Conservation (phyloP, 805 yeast genomes). For the Aciculoconidium aculeatum region DNA sequence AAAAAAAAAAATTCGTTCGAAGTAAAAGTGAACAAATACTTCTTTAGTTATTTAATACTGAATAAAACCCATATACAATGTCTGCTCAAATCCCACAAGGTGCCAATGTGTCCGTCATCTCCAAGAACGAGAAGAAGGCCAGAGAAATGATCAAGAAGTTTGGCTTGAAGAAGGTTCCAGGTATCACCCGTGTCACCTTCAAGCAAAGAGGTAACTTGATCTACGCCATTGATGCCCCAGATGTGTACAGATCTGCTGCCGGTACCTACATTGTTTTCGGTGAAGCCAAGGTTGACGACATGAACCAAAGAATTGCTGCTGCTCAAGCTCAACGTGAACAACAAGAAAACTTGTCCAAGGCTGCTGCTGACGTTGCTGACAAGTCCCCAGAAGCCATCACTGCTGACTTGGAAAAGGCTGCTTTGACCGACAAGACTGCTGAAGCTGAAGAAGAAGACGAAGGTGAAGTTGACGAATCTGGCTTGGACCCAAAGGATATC, state of each 20-base stretch:
- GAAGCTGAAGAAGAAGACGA: conserved; percentile 56
- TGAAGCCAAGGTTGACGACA: conserved; percentile 94
- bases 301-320: conserved; percentile 80
- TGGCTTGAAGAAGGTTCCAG: conserved; percentile 84
- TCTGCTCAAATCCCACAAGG: conserved; percentile 72
- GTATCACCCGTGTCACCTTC: conserved; percentile 92
- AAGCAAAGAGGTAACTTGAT: conserved; percentile 88
- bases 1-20: no score
- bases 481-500: conserved; percentile 76
- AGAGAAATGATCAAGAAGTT: conserved; percentile 83
- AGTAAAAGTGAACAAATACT: no score
- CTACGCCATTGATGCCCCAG: conserved; percentile 89
- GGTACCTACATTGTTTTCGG: conserved; percentile 97
- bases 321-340: conserved; percentile 73
- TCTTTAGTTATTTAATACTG: no score
- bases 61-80: conserved; percentile 25
- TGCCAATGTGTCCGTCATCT: conserved; percentile 72
- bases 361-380: conserved; percentile 40
- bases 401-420: conserved; percentile 72
- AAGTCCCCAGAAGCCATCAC: conserved; percentile 75
- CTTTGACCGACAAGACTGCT: conserved; percentile 40
- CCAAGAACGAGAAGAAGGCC: conserved; percentile 94
- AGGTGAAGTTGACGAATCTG: conserved; percentile 78
- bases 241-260: conserved; percentile 87
- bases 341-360: conserved; percentile 39